A percentile compares a stretch with the other conserved stretches of the same genome.
Evolutionary conservation across 805 yeast species (phyloP).

Genomic region (Wickerhamomyces subpelliculosus): DNA sequence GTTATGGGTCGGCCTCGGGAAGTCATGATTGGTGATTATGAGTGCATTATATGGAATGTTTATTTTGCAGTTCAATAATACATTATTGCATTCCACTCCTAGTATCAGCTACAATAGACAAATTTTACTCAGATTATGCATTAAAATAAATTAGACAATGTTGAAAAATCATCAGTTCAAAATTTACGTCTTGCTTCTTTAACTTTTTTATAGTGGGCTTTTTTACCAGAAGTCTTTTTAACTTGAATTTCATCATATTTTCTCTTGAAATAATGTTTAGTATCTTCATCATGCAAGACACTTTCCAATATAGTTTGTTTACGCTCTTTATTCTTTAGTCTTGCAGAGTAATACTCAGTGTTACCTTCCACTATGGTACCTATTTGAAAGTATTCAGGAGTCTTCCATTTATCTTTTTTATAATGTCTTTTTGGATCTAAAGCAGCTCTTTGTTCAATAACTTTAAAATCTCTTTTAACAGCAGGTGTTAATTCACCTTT

Average conservation of each 20-base stretch:
- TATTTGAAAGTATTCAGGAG: conserved; percentile 75
- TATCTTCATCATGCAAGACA: conserved; percentile 63
- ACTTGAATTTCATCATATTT: conserved; percentile 76
- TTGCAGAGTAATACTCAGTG: conserved; percentile 64
- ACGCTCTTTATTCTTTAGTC: conserved; percentile 65
- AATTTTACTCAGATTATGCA: too few relatives aligned
- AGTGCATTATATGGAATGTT: too few relatives aligned
- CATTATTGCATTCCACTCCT: too few relatives aligned
- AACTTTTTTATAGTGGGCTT: conserved; percentile 55
- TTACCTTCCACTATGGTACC: conserved; percentile 85
- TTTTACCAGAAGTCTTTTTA: conserved; percentile 55
- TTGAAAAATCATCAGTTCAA: conserved; percentile 1
- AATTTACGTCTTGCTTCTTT: conserved; percentile 52
- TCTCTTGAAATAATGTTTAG: conserved; percentile 74
- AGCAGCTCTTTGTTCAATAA: conserved; percentile 82
- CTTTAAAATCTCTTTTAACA: conserved; percentile 66
- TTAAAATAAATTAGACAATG: neutral
- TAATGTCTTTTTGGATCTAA: conserved; percentile 95
- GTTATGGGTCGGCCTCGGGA: too few relatives aligned
- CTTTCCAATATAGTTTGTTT: conserved; percentile 78
- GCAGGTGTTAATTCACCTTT: conserved; percentile 66
- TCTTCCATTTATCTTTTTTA: conserved; percentile 74
- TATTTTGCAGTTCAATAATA: too few relatives aligned
- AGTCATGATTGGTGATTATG: too few relatives aligned
- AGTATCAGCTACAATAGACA: too few relatives aligned